A percentile compares a stretch with the other conserved stretches of the same genome.
These are phyloP conservation scores for Penicillium carneum DNA, from an alignment of 2,329 filamentous ascomycete genomes.

Conservation along the genomic window DNA sequence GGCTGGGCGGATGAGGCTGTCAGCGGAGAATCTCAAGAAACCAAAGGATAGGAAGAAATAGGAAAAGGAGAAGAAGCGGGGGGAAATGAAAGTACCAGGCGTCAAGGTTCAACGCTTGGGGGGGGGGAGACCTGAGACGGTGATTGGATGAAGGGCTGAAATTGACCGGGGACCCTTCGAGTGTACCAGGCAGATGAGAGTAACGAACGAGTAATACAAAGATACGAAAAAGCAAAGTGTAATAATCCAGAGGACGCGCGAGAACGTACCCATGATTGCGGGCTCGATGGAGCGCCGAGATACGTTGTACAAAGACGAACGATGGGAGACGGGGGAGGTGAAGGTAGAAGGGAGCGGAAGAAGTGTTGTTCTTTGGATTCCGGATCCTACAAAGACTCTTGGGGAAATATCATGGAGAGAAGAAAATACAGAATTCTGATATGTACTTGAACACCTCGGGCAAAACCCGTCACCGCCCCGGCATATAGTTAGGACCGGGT, in stretches of 20 bases:
- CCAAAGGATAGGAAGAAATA: slow-evolving; percentile 22
- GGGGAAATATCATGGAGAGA: slow-evolving; percentile 8
- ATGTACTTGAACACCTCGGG: slow-evolving; percentile 12
- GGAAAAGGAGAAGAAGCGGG: slow-evolving; percentile 20
- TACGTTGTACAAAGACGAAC: slow-evolving; percentile 20
- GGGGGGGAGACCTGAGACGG: slow-evolving; percentile 24
- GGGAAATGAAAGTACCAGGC: slow-evolving; percentile 30
- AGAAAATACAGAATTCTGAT: slow-evolving; percentile 13
- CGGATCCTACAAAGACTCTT: slow-evolving; percentile 1
- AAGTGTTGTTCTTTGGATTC: slow-evolving; percentile 4
- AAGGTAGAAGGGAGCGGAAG: not conserved
- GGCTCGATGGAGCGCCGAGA: slow-evolving; percentile 13
- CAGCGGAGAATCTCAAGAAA: slow-evolving; percentile 20
- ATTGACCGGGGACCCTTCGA: slow-evolving; percentile 31
- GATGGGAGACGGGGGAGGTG: not conserved
- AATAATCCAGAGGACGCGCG: slow-evolving; percentile 6
- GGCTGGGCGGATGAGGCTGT: slow-evolving; percentile 40
- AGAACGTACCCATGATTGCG: slow-evolving; percentile 37
- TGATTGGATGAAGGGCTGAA: slow-evolving; percentile 33
- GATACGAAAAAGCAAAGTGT: slow-evolving; percentile 28
- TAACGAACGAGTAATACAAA: slow-evolving; percentile 31
- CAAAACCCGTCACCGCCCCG: slow-evolving; percentile 16
- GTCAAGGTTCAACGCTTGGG: slow-evolving; percentile 31
- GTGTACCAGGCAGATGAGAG: slow-evolving; percentile 32
- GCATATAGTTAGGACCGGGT: not conserved